phyloP scores from a whole-genome alignment of 345 rosid genomes.

The Alliaria petiolata region DNA sequence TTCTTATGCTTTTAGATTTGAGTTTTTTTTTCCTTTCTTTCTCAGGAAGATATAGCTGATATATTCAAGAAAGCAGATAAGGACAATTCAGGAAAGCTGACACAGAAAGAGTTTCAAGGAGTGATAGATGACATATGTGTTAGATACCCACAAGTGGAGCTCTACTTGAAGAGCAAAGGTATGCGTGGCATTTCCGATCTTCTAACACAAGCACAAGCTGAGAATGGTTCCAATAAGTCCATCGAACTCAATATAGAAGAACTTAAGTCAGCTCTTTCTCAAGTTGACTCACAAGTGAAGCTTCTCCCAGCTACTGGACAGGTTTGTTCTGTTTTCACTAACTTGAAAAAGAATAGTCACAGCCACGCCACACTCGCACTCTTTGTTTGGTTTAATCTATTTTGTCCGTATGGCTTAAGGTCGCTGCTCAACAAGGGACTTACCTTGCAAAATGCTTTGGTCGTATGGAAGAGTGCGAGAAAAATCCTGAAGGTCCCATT shows the following conservation, averaged over 20 bases:
- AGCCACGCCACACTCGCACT: too few species aligned
- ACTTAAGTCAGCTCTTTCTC: slow-evolving; percentile 66
- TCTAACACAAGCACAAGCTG: slow-evolving; percentile 52
- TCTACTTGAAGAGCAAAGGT: slow-evolving; percentile 68
- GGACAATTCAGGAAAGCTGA: slow-evolving; percentile 82
- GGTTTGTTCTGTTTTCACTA: slow-evolving; percentile 25
- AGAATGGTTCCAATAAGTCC: slow-evolving; percentile 50
- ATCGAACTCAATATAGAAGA: slow-evolving; percentile 77
- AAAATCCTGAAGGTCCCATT: slow-evolving; percentile 86
- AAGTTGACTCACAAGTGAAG: slow-evolving; percentile 86
- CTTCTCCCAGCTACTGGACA: slow-evolving; percentile 96
- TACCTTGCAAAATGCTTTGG: slow-evolving; percentile 92
- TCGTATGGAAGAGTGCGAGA: slow-evolving; percentile 82
- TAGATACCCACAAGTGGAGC: slow-evolving; percentile 85
- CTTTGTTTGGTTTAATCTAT: not conserved
- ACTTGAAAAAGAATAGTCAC: not conserved
- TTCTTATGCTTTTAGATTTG: not conserved
- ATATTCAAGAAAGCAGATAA: slow-evolving; percentile 78
- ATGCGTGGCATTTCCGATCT: slow-evolving; percentile 58
- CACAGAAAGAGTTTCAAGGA: slow-evolving; percentile 63
- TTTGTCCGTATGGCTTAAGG: slow-evolving; percentile 35
- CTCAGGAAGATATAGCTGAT: slow-evolving; percentile 67
- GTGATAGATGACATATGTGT: slow-evolving; percentile 60
- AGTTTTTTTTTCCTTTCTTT: not conserved
- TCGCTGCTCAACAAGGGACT: slow-evolving; percentile 87